These are phyloP conservation scores for Penicillium paradoxum DNA, from an alignment of 495 filamentous ascomycete species.

Conservation along the genomic window DNA sequence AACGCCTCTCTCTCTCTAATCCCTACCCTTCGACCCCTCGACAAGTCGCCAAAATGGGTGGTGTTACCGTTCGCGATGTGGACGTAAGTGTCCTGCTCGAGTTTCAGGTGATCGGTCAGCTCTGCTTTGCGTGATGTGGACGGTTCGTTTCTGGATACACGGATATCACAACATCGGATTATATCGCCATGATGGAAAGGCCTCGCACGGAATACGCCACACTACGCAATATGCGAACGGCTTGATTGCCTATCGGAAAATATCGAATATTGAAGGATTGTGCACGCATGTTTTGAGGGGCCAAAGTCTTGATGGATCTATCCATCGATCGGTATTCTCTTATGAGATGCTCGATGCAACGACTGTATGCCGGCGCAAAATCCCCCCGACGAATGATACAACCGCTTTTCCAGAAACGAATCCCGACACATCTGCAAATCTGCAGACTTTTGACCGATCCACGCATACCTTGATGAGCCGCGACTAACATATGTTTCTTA, in stretches of 20 bases:
- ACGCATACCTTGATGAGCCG: constrained; percentile 5
- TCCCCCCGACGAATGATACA: constrained; percentile 1
- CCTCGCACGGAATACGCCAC: constrained; percentile 2
- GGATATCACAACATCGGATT: constrained; percentile 7
- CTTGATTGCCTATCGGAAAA: not conserved
- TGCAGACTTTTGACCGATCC: constrained; percentile 9
- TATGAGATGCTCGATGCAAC: not conserved
- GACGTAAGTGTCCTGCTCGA: constrained; percentile 61
- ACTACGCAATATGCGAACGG: not conserved
- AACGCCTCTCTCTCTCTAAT: constrained; percentile 33
- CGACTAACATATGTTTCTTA: constrained; percentile 23
- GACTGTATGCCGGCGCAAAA: not conserved
- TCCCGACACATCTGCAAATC: constrained; percentile 17
- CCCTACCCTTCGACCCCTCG: constrained; percentile 35
- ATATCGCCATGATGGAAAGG: constrained; percentile 5
- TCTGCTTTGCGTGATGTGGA: constrained; percentile 19
- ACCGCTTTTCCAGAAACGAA: constrained; percentile 21
- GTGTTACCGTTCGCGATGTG: constrained; percentile 84
- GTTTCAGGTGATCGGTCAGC: constrained; percentile 13
- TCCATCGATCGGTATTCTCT: not conserved
- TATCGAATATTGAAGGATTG: constrained; percentile 4
- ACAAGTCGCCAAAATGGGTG: constrained; percentile 71
- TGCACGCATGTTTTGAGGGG: constrained; percentile 5
- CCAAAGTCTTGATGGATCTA: not conserved
- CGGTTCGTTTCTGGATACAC: constrained; percentile 22